Percentiles rank a stretch among this genome's conserved stretches.
Evolutionary conservation across 495 filamentous ascomycete species (phyloP).

Genomic region (Hamigera avellanea): DNA sequence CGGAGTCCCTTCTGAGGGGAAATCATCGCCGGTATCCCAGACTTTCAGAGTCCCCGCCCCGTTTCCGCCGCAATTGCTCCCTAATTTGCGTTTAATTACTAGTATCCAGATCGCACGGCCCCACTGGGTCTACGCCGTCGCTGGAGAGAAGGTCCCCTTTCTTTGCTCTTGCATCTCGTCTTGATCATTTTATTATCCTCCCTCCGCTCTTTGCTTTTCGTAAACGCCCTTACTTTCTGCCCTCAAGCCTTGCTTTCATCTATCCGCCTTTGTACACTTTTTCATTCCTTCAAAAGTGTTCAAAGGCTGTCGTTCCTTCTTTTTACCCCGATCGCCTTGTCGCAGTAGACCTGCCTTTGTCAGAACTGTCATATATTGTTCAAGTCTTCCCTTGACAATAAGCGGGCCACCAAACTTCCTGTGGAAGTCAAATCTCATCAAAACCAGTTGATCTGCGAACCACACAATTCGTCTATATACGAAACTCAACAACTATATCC

Average conservation of each 20-base stretch:
- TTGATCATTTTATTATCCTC: conserved; percentile 2
- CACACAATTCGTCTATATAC: conserved; percentile 1
- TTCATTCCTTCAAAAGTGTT: conserved; percentile 28
- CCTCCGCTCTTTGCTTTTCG: conserved; percentile 13
- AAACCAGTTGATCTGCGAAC: conserved; percentile 20
- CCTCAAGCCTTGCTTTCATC: conserved; percentile 4
- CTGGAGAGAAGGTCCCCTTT: conserved; percentile 6
- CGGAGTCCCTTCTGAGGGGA: too few relatives aligned
- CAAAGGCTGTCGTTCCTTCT: conserved; percentile 29
- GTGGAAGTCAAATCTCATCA: conserved; percentile 21
- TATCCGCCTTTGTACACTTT: conserved; percentile 12
- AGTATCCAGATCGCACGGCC: conserved; percentile 13
- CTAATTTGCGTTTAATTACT: conserved; percentile 18
- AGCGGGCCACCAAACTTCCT: conserved; percentile 21
- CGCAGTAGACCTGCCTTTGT: conserved; percentile 30
- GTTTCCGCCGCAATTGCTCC: too few relatives aligned
- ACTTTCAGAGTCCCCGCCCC: not conserved
- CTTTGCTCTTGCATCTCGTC: not conserved
- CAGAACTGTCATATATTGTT: conserved; percentile 6
- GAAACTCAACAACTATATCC: conserved; percentile 5
- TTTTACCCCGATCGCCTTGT: conserved; percentile 2
- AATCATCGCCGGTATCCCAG: too few relatives aligned
- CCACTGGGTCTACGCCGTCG: conserved; percentile 10
- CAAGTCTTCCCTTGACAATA: conserved; percentile 3
- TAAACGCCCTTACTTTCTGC: conserved; percentile 8